Evolutionary conservation across 2,329 filamentous ascomycete genomes (phyloP), one percentile per base, ranked within the genome.

Genomic region (Verruconis gallopava): DNA sequence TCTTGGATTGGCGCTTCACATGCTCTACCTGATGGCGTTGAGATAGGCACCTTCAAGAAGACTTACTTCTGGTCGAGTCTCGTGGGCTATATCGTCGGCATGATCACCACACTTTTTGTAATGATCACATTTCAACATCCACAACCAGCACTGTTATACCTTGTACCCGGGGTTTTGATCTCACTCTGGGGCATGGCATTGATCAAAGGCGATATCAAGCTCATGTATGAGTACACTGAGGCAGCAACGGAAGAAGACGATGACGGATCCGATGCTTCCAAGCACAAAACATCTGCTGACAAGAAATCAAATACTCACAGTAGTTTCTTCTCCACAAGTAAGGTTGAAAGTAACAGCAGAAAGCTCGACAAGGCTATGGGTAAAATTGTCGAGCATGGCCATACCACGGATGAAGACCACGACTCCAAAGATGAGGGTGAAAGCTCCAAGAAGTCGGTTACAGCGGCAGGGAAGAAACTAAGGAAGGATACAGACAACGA

Each of bases 101-200:
- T 96, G 77, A 47, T 85, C 2, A 66, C 70, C 2, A 95, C 89
- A 0, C 61, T 95, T 14, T 65, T 71, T 0, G 81, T 86, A 52
- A 81, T 96, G 63, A 69, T 86, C 38, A 63, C 85, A 6, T 91
- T 77, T 53, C 72, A 80, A 37, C 85, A 85, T 47, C 85, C 84
- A 2, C 89, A 98, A 56, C 89, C 89, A 0, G 89, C 91, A 5
- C 69, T 98, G 21, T 66, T 98, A 12, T 96, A 96, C 56, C 75
- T 98, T 4, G 91, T 96, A 0, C 89, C 89, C 0, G 80, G 83
- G 1, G 85, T 96, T 0, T 64, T 95, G 4, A 68, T 73, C 1
- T 73, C 79, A 1, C 56, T 91, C 1, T 93, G 85, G 81, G 59
- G 77, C 3, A 91, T 82, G 2, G 89, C 81, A 0, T 50, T 78